Conservation (phyloP, 176 grass and related monocot genomes). For the Oryza australiensis region DNA sequence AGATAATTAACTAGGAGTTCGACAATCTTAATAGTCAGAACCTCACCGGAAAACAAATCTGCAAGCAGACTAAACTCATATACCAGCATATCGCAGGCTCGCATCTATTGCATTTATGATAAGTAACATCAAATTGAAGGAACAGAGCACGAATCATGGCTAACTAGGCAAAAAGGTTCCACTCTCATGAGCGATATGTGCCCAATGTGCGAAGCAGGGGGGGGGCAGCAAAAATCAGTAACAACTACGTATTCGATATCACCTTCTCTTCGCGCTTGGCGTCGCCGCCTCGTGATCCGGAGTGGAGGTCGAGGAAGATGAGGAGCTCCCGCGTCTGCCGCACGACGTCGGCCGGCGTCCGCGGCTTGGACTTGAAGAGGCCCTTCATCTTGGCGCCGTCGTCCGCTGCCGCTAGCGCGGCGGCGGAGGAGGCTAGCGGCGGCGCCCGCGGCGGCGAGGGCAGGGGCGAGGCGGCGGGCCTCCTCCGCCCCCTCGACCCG, state of each 20-base stretch:
- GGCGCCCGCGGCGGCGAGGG: slow-evolving; percentile 40
- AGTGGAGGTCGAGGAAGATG: slow-evolving; percentile 56
- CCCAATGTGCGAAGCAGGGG: not conserved
- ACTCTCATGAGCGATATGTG: not conserved
- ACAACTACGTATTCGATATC: slow-evolving; percentile 21
- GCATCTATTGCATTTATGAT: not conserved
- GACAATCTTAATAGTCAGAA: not conserved
- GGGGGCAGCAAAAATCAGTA: not conserved
- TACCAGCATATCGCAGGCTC: not conserved
- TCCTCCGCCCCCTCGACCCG: slow-evolving; percentile 51
- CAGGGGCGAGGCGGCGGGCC: slow-evolving; percentile 48
- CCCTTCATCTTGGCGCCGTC: slow-evolving; percentile 78
- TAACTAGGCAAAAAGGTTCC: not conserved
- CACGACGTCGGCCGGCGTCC: slow-evolving; percentile 76
- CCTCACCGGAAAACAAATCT: not conserved
- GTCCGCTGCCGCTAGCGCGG: slow-evolving; percentile 21
- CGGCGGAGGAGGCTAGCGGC: not conserved
- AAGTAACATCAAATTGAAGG: not conserved
- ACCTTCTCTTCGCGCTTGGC: slow-evolving; percentile 96
- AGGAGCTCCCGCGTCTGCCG: slow-evolving; percentile 81
- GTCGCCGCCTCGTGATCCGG: slow-evolving; percentile 35
- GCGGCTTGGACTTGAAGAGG: slow-evolving; percentile 91
- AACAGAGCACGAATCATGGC: slow-evolving; percentile 1
- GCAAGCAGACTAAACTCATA: not conserved
- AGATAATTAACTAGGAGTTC: not conserved